Percentiles rank a stretch among this genome's conserved stretches.
Evolutionary conservation across 2,329 filamentous ascomycete species (phyloP).

Genomic region (Penicillium crustosum): DNA sequence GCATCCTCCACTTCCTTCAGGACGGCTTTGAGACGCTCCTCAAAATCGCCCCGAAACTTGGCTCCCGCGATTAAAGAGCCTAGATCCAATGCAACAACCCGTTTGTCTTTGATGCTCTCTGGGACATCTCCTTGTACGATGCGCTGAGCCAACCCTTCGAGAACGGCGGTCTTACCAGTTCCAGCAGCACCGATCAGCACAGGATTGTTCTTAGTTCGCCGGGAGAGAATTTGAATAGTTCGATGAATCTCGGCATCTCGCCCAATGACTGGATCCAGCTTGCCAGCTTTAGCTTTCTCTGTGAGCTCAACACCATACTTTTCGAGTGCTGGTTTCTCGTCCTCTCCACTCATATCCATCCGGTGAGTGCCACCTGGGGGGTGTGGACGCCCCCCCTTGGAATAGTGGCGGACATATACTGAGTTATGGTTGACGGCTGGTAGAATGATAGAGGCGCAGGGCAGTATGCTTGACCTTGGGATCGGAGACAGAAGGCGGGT

Average conservation of each 20-base stretch:
- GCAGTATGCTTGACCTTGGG: slow-evolving; percentile 21
- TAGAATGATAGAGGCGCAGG: slow-evolving; percentile 19
- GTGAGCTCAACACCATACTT: slow-evolving; percentile 91
- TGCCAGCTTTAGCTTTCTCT: slow-evolving; percentile 77
- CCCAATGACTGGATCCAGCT: slow-evolving; percentile 93
- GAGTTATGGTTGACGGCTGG: slow-evolving; percentile 13
- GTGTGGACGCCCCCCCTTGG: slow-evolving; percentile 66
- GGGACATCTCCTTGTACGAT: slow-evolving; percentile 93
- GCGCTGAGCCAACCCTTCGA: slow-evolving; percentile 84
- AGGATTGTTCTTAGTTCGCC: slow-evolving; percentile 93
- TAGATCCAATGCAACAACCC: slow-evolving; percentile 82
- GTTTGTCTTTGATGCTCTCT: slow-evolving; percentile 92
- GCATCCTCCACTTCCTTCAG: slow-evolving; percentile 88
- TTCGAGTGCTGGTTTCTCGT: slow-evolving; percentile 83
- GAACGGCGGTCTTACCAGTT: slow-evolving; percentile 89
- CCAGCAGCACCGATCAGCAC: slow-evolving; percentile 90
- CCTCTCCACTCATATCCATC: slow-evolving; percentile 79
- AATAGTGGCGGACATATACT: slow-evolving; percentile 47
- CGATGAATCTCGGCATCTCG: slow-evolving; percentile 88
- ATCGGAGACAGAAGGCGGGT: slow-evolving; percentile 22
- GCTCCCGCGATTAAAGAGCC: slow-evolving; percentile 93
- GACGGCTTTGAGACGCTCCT: slow-evolving; percentile 88
- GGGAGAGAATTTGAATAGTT: slow-evolving; percentile 89
- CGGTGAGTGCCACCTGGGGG: slow-evolving; percentile 89
- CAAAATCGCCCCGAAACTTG: slow-evolving; percentile 94